Evolutionary conservation across 352 stramenopile genomes (phyloP).

Genomic region (Pythium aquatile): DNA sequence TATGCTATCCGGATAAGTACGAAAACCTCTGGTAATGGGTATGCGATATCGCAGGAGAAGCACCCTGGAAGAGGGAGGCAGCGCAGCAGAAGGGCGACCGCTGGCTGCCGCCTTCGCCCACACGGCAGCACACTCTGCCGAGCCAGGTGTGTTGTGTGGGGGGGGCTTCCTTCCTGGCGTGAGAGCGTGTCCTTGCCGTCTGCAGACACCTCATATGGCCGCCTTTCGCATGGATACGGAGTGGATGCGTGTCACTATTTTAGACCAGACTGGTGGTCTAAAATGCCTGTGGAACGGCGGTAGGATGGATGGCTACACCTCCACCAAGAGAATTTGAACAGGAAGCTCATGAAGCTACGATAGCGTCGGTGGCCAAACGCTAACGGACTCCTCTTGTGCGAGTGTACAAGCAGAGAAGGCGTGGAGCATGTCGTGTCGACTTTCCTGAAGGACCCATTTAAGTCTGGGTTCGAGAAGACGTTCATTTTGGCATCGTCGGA

Average conservation of each 20-base stretch:
- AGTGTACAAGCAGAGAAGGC: no score
- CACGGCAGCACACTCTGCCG: neutral
- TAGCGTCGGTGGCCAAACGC: no score
- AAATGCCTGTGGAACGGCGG: neutral
- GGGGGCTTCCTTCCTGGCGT: neutral
- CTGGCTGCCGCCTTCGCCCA: neutral
- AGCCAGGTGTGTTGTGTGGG: neutral
- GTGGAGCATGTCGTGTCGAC: no score
- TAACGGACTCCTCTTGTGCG: neutral
- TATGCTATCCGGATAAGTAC: constrained; percentile 6
- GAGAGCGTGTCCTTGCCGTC: neutral
- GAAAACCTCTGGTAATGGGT: neutral
- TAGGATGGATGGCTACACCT: neutral
- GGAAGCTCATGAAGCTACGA: neutral
- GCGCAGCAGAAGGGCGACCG: neutral
- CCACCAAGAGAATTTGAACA: neutral
- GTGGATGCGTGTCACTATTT: neutral
- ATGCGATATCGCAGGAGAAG: neutral
- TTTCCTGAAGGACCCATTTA: neutral
- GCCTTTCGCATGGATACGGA: constrained; percentile 5
- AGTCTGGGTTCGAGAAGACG: neutral
- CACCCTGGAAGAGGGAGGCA: neutral
- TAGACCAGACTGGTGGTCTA: neutral
- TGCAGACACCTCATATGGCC: neutral
- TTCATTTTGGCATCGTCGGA: neutral